phyloP scores from a whole-genome alignment of 257 asterid genomes.

The Fraxinus anomala region DNA sequence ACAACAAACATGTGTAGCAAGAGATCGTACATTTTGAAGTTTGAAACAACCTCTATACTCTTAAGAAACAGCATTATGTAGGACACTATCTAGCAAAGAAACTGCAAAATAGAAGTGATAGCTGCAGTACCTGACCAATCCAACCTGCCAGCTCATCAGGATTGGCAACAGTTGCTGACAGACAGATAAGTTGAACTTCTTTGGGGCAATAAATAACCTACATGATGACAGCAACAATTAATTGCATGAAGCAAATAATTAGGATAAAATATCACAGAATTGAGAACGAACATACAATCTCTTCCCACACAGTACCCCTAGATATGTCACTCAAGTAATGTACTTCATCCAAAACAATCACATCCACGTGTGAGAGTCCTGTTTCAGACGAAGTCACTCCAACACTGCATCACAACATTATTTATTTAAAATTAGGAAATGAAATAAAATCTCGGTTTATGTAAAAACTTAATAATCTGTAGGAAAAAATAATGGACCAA shows the following conservation, averaged over 20 bases:
- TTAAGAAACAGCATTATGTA: not conserved
- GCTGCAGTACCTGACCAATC: slow-evolving; percentile 88
- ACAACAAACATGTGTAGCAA: slow-evolving; percentile 10
- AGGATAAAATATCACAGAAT: slow-evolving; percentile 24
- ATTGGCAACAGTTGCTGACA: slow-evolving; percentile 96
- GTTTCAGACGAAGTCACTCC: slow-evolving; percentile 81
- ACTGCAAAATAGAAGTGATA: slow-evolving; percentile 25
- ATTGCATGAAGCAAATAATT: slow-evolving; percentile 26
- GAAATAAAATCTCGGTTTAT: slow-evolving; percentile 12
- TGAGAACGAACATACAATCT: slow-evolving; percentile 71
- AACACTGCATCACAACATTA: slow-evolving; percentile 56
- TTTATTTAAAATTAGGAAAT: slow-evolving; percentile 21
- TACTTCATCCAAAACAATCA: slow-evolving; percentile 98
- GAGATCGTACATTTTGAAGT: slow-evolving; percentile 8
- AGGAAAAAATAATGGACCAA: not conserved
- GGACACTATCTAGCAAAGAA: slow-evolving; percentile 24
- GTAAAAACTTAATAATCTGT: slow-evolving; percentile 6
- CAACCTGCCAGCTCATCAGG: slow-evolving; percentile 99
- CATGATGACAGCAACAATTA: slow-evolving; percentile 31
- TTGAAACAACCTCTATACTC: slow-evolving; percentile 17
- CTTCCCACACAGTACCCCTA: slow-evolving; percentile 99
- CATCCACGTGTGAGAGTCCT: slow-evolving; percentile 87
- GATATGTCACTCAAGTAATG: slow-evolving; percentile 96
- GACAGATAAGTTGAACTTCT: slow-evolving; percentile 94
- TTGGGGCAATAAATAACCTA: slow-evolving; percentile 98